Percentiles rank a stretch among this genome's conserved stretches.
Conservation (phyloP, 2,329 filamentous ascomycete genomes). For the Davidsoniella eucalypti region DNA sequence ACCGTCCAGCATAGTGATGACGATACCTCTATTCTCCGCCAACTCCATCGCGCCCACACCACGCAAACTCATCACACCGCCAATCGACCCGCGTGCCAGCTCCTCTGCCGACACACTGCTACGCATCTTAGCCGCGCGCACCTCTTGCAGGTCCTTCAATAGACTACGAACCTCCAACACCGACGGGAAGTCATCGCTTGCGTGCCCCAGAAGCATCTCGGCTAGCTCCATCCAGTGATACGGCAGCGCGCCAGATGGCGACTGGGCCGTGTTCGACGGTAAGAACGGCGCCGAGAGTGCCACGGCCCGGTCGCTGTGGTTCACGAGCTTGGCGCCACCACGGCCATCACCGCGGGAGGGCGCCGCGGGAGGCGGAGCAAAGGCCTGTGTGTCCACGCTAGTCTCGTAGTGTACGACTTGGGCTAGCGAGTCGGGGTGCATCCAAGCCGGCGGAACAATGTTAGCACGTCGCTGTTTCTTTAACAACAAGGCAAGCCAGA, state of each 20-base stretch:
- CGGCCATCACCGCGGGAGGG: conserved; percentile 23
- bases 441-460: conserved; percentile 81
- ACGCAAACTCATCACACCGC: conserved; percentile 49
- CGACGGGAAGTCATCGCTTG: conserved; percentile 62
- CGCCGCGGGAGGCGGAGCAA: conserved; percentile 60
- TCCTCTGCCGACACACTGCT: conserved; percentile 57
- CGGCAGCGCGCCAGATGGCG: conserved; percentile 55
- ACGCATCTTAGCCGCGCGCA: conserved; percentile 76
- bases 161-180: conserved; percentile 59
- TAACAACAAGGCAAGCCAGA: conserved; percentile 89
- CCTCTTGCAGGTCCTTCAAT: conserved; percentile 69
- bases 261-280: conserved; percentile 52
- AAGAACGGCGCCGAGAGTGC: conserved; percentile 59
- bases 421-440: conserved; percentile 57
- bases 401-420: conserved; percentile 71
- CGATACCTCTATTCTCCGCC: conserved; percentile 69
- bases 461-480: conserved; percentile 90
- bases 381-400: conserved; percentile 49
- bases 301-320: conserved; percentile 16
- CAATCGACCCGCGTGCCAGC: conserved; percentile 34
- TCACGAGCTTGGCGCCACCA: conserved; percentile 29
- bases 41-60: conserved; percentile 91
- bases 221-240: conserved; percentile 93
- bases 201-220: conserved; percentile 72
- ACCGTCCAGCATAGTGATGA: conserved; percentile 74